A percentile compares a stretch with the other conserved stretches of the same genome.
phyloP scores from a whole-genome alignment of 2,329 filamentous ascomycete species.

The Colletotrichum orbiculare region DNA sequence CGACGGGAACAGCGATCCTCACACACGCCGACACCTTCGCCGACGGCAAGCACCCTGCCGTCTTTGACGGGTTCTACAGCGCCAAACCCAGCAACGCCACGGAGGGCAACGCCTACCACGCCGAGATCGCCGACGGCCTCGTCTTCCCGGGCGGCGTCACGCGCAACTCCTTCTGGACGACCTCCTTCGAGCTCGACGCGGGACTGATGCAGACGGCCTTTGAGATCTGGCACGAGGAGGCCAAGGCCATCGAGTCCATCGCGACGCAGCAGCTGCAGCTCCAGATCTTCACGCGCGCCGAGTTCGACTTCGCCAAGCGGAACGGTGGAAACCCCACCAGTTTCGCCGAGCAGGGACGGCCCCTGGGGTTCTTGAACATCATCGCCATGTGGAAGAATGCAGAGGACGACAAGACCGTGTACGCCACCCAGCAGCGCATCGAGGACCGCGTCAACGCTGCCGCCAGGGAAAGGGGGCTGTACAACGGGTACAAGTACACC shows the following conservation, averaged over 20 bases:
- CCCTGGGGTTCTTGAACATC: slow-evolving; percentile 39
- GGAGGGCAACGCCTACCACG: slow-evolving; percentile 35
- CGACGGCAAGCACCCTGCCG: slow-evolving; percentile 31
- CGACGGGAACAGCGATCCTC: slow-evolving; percentile 21
- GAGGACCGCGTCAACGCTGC: slow-evolving; percentile 42
- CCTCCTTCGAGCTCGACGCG: not conserved
- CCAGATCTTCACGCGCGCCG: slow-evolving; percentile 53
- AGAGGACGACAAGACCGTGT: slow-evolving; percentile 47
- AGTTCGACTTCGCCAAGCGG: slow-evolving; percentile 44
- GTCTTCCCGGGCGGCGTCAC: slow-evolving; percentile 5
- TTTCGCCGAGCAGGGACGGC: slow-evolving; percentile 39
- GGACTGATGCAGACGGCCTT: not conserved
- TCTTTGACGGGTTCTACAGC: slow-evolving; percentile 40
- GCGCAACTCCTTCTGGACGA: slow-evolving; percentile 40
- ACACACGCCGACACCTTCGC: slow-evolving; percentile 34
- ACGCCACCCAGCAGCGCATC: slow-evolving; percentile 41
- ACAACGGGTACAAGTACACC: slow-evolving; percentile 54
- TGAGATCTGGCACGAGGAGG: slow-evolving; percentile 32
- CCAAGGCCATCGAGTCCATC: slow-evolving; percentile 34
- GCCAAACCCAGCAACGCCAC: not conserved
- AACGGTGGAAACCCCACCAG: slow-evolving; percentile 48
- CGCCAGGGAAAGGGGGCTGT: slow-evolving; percentile 45
- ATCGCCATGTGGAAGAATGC: slow-evolving; percentile 42
- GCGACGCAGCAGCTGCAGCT: slow-evolving; percentile 42
- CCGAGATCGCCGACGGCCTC: slow-evolving; percentile 30